phyloP scores from a whole-genome alignment of 2,329 filamentous ascomycete genomes.

The Alternaria ventricosa region DNA sequence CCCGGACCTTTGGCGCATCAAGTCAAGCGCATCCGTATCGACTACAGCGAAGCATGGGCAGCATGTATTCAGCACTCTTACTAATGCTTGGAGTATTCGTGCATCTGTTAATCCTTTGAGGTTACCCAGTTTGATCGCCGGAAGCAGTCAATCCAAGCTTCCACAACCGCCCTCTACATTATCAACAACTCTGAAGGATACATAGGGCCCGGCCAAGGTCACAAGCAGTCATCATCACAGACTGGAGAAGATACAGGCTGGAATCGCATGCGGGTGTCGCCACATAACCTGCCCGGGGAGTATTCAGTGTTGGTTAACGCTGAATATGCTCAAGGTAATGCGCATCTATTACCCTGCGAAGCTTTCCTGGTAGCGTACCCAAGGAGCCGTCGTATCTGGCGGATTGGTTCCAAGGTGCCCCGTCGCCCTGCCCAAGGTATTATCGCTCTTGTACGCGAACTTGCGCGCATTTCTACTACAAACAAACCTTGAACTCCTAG shows the following conservation, averaged over 20 bases:
- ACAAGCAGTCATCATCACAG: not conserved
- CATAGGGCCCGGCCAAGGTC: not conserved
- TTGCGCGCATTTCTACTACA: too few species aligned
- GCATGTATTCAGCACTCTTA: not conserved
- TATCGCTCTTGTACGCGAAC: too few species aligned
- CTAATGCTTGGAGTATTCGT: not conserved
- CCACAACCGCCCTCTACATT: not conserved
- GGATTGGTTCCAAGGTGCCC: too few species aligned
- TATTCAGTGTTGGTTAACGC: not conserved
- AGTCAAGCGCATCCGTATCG: not conserved
- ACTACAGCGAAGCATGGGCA: not conserved
- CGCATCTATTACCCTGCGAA: too few species aligned
- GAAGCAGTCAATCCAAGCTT: not conserved
- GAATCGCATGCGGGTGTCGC: not conserved
- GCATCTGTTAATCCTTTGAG: not conserved
- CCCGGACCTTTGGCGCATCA: not conserved
- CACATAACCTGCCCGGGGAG: not conserved
- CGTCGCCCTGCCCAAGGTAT: too few species aligned
- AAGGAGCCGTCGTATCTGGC: too few species aligned
- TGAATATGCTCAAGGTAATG: too few species aligned
- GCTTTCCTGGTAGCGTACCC: too few species aligned
- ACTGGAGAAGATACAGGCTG: not conserved
- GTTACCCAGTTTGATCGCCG: not conserved
- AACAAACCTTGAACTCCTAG: too few species aligned
- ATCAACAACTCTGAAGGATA: not conserved